Conservation (phyloP, 1,139 yeast genomes). For the Kodamaea sp. region DNA sequence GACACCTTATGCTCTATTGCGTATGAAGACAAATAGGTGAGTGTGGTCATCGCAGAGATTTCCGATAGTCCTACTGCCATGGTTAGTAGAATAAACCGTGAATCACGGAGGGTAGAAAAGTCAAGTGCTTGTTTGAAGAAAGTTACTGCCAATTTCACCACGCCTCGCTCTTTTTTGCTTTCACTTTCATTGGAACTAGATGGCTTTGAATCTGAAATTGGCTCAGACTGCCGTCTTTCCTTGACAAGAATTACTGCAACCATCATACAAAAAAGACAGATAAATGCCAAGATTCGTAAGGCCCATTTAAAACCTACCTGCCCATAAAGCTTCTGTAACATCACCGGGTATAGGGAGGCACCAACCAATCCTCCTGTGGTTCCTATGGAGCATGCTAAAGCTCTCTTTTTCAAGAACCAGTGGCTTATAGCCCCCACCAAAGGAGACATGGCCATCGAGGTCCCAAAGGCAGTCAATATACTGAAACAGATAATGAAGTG, state of each 20-base stretch:
- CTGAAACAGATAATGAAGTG: conserved; percentile 65
- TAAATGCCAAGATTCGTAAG: conserved; percentile 54
- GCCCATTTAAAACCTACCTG: conserved; percentile 64
- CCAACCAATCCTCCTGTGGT: conserved; percentile 67
- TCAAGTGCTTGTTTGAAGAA: conserved; percentile 37
- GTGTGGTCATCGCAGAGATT: conserved; percentile 48
- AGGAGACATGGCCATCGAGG: conserved; percentile 60
- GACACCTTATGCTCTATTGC: conserved; percentile 29
- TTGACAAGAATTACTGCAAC: conserved; percentile 42
- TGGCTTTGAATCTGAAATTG: conserved; percentile 1
- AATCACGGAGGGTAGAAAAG: conserved; percentile 42
- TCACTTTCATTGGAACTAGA: neutral
- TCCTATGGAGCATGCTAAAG: conserved; percentile 56
- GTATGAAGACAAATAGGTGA: conserved; percentile 34
- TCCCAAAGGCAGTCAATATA: conserved; percentile 55
- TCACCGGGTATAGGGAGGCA: conserved; percentile 58
- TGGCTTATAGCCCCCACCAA: conserved; percentile 61
- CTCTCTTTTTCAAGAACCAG: conserved; percentile 59
- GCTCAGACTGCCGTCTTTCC: conserved; percentile 41
- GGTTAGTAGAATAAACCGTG: conserved; percentile 38
- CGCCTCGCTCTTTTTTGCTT: neutral
- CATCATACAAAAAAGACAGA: conserved; percentile 41
- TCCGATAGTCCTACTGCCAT: conserved; percentile 50
- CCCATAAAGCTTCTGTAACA: conserved; percentile 48
- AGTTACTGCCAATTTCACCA: neutral